Evolutionary conservation across 257 asterid genomes (phyloP), one percentile per base, ranked within the genome.

Genomic region (Penstemon eatonii): DNA sequence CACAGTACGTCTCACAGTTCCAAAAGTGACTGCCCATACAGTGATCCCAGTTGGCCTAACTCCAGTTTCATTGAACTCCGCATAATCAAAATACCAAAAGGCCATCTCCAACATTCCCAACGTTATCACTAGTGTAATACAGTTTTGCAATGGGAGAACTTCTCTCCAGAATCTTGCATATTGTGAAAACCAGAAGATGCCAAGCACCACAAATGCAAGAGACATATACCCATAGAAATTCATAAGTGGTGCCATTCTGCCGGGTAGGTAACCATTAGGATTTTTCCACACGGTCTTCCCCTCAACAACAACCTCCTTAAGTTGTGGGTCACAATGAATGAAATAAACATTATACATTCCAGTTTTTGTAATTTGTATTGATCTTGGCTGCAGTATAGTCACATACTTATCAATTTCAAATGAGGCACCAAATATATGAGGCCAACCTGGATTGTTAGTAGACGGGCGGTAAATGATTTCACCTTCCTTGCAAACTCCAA

Each of bases 201-300:
- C 96, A 19, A 94, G 95, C 58, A 89, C 67, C 66, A 89, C 86
- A 63, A 89, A 91, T 60, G 96, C 89, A 58, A 94, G 87, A 66
- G 99, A 91, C 95, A 94, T 89, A 77, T 83, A 79, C 56, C 96
- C 91, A 39, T 82, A 94, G 76, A 91, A 94, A 57, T 82, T 85
- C 99, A 82, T 85, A 45, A 94, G 87, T 2, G 99, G 99, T 51
- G 99, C 96, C 99, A 94, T 94, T 76, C 99, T 83, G 68, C 99
- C 99, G 36, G 98, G 99, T 45, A 94, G 81, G 77, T 87, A 94
- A 63, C 99, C 99, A 4, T 81, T 78, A 15, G 96, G 96, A 65
- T 94, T 94, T 80, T 91, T 94, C 99, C 99, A 94, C 39, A 94
- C 84, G 57, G 96, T 84, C 85, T 83, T 87, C 56, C 99, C 99